Evolutionary conservation across 371 early-diverging fungal genomes (phyloP).

Genomic region (Paraphysoderma sedebokerense): DNA sequence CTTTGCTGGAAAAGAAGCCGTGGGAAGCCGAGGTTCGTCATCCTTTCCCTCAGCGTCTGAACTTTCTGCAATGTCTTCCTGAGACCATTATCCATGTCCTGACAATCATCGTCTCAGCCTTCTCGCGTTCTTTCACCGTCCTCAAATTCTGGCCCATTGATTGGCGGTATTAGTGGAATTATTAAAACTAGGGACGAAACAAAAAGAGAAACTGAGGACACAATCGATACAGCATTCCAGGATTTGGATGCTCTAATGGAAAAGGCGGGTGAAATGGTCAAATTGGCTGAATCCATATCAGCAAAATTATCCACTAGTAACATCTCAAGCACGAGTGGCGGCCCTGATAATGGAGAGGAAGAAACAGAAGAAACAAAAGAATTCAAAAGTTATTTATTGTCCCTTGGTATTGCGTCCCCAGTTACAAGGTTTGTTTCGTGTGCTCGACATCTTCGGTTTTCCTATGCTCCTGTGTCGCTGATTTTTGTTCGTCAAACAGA

Average conservation of each 20-base stretch:
- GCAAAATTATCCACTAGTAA: too few relatives aligned
- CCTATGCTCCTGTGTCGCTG: not conserved
- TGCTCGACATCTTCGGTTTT: not conserved
- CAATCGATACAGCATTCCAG: constrained; percentile 59
- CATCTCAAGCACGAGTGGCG: constrained; percentile 5
- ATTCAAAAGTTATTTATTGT: constrained; percentile 52
- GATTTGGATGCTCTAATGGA: constrained; percentile 69
- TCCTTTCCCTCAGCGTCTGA: too few relatives aligned
- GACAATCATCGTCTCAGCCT: too few relatives aligned
- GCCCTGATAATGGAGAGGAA: constrained; percentile 14
- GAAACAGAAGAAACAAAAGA: constrained; percentile 19
- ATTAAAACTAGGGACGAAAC: too few relatives aligned
- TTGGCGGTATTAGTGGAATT: too few relatives aligned
- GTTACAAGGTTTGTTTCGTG: constrained; percentile 48
- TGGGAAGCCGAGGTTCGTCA: too few relatives aligned
- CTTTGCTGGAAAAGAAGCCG: too few relatives aligned
- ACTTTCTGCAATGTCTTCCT: too few relatives aligned
- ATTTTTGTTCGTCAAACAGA: constrained; percentile 11
- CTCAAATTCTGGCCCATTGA: too few relatives aligned
- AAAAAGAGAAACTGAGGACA: too few relatives aligned
- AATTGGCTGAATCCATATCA: constrained; percentile 17
- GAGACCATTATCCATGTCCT: too few relatives aligned
- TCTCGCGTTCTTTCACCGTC: too few relatives aligned
- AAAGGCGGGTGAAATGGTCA: constrained; percentile 74
- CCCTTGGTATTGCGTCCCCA: constrained; percentile 70